phyloP scores from a whole-genome alignment of 257 asterid genomes.

The Dorcoceras hygrometricum region DNA sequence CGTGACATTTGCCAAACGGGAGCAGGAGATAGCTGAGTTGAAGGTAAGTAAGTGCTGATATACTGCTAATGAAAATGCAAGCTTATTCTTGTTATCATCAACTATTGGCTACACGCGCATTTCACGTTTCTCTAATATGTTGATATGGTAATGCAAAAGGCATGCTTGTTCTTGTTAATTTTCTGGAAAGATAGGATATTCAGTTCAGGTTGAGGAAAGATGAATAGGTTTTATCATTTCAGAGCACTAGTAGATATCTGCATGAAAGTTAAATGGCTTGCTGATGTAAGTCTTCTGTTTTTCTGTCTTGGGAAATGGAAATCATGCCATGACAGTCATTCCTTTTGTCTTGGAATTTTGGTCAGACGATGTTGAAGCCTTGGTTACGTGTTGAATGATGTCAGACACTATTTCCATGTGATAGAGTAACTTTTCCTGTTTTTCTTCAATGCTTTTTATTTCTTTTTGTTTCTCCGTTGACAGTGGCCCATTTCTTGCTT shows the following conservation, averaged over 20 bases:
- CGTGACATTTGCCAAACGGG: conserved; percentile 94
- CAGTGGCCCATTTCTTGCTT: conserved; percentile 1
- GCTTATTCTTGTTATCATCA: not conserved
- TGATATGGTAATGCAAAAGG: not conserved
- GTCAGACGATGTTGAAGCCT: not conserved
- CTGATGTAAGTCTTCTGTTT: conserved; percentile 9
- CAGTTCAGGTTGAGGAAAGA: not conserved
- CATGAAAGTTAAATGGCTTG: not conserved
- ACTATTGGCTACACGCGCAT: not conserved
- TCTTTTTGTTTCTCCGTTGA: not conserved
- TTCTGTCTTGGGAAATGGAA: conserved; percentile 5
- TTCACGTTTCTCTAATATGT: conserved; percentile 1
- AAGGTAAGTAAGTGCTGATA: conserved; percentile 14
- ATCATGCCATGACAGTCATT: conserved; percentile 16
- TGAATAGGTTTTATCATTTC: not conserved
- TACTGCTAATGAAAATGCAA: not conserved
- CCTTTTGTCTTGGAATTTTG: not conserved
- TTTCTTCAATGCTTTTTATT: not conserved
- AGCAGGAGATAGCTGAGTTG: conserved; percentile 98
- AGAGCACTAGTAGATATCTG: not conserved
- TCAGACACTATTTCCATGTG: not conserved
- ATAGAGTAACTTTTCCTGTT: not conserved
- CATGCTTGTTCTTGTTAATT: conserved; percentile 12
- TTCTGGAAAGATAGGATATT: not conserved
- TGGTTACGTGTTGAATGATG: conserved; percentile 16